These are phyloP conservation scores for Colletotrichum siamense DNA, from an alignment of 2,329 filamentous ascomycete genomes.

Conservation along the genomic window DNA sequence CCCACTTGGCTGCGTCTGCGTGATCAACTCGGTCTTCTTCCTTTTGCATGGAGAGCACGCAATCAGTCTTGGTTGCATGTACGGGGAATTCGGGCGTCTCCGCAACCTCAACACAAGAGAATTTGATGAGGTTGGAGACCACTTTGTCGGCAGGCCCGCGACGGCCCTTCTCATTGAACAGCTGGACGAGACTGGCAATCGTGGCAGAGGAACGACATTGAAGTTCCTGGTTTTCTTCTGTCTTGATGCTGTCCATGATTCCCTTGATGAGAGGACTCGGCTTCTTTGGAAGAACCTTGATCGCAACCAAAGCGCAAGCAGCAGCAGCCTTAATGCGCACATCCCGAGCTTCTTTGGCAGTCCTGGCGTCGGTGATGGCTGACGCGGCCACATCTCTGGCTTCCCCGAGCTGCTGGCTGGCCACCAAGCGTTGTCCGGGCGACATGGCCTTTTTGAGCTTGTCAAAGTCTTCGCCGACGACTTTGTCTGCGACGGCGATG, in stretches of 20 bases:
- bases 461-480: conserved; percentile 85
- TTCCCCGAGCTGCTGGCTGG: conserved; percentile 78
- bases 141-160: conserved; percentile 93
- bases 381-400: conserved; percentile 72
- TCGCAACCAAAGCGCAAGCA: conserved; percentile 86
- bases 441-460: conserved; percentile 87
- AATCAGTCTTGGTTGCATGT: conserved; percentile 78
- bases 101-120: conserved; percentile 95
- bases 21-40: conserved; percentile 96
- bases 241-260: conserved; percentile 98
- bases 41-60: conserved; percentile 92
- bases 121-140: conserved; percentile 93
- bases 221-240: conserved; percentile 87
- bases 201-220: conserved; percentile 87
- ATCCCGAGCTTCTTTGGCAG: conserved; percentile 82
- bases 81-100: conserved; percentile 95
- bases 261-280: conserved; percentile 91
- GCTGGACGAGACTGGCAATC: conserved; percentile 82
- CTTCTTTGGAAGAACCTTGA: conserved; percentile 89
- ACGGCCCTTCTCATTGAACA: conserved; percentile 82
- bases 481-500: conserved; percentile 84
- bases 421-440: conserved; percentile 85
- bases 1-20: conserved; percentile 87
- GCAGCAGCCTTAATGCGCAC: conserved; percentile 85
- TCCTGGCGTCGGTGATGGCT: conserved; percentile 81